Conservation (phyloP, 2,329 filamentous ascomycete species). For the Fusarium keratoplasticum region DNA sequence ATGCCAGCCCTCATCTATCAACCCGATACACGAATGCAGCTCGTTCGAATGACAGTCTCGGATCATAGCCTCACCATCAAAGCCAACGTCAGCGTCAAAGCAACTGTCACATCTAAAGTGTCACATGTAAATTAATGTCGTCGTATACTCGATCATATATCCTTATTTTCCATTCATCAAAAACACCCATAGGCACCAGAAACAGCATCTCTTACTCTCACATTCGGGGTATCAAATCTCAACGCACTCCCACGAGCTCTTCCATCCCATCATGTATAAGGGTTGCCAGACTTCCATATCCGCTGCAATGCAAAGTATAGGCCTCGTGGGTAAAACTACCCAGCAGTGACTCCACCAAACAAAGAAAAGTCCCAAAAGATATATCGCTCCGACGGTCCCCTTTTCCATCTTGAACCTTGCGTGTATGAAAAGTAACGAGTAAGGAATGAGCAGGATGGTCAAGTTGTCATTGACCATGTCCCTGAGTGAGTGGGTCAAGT, state of each 20-base stretch:
- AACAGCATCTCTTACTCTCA: constrained; percentile 20
- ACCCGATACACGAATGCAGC: neutral
- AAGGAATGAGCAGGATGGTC: constrained; percentile 9
- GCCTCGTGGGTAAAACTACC: constrained; percentile 12
- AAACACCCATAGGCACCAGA: neutral
- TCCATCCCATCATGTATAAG: constrained; percentile 16
- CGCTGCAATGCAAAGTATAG: constrained; percentile 11
- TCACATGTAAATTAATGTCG: neutral
- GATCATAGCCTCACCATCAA: neutral
- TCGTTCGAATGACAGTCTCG: neutral
- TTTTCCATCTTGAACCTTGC: neutral
- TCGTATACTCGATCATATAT: neutral
- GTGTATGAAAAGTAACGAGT: constrained; percentile 15
- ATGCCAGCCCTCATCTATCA: neutral
- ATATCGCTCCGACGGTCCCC: neutral
- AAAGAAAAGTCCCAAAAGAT: constrained; percentile 6
- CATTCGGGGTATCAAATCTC: constrained; percentile 38
- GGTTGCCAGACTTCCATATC: constrained; percentile 23
- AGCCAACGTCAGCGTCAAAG: neutral
- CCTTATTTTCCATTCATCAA: neutral
- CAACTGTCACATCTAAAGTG: neutral
- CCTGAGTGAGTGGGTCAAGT: neutral
- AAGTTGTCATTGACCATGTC: neutral
- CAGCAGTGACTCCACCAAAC: neutral
- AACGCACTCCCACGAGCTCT: constrained; percentile 12